These are phyloP conservation scores for Lagenaria siceraria DNA, from an alignment of 306 rosid genomes.

Conservation along the genomic window DNA sequence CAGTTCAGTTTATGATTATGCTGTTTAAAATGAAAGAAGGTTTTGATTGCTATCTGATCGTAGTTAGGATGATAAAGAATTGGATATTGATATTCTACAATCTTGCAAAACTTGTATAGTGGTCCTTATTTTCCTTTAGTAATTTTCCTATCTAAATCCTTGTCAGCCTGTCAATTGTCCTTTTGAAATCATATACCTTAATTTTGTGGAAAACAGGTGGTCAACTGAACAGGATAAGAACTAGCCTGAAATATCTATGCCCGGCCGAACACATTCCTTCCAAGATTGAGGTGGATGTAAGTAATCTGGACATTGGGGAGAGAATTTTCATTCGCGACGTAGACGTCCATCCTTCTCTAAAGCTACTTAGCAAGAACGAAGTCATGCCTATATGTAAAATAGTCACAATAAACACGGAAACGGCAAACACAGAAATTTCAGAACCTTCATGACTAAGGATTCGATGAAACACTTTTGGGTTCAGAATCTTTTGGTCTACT, in stretches of 20 bases:
- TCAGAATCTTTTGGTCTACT: neutral
- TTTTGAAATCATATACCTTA: neutral
- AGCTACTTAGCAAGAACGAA: conserved; percentile 76
- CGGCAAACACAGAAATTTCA: conserved; percentile 15
- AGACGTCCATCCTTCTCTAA: conserved; percentile 63
- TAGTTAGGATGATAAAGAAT: neutral
- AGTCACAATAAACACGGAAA: conserved; percentile 33
- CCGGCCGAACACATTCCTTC: conserved; percentile 80
- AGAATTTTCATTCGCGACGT: conserved; percentile 51
- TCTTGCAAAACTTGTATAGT: neutral
- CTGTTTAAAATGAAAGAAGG: neutral
- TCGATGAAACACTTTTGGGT: neutral
- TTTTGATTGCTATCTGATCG: neutral
- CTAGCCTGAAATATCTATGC: conserved; percentile 48
- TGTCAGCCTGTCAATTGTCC: neutral
- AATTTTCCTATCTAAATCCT: neutral
- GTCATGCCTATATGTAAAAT: conserved; percentile 70
- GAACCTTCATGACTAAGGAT: conserved; percentile 19
- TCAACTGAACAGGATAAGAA: conserved; percentile 48
- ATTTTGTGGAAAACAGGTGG: conserved; percentile 45
- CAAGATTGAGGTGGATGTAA: conserved; percentile 73
- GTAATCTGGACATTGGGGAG: conserved; percentile 74
- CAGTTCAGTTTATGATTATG: neutral
- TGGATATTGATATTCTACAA: neutral
- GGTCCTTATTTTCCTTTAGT: neutral